Percentiles rank a stretch among this genome's conserved stretches.
Evolutionary conservation across 116 monocot species (phyloP).

Genomic region (Cymodocea nodosa): DNA sequence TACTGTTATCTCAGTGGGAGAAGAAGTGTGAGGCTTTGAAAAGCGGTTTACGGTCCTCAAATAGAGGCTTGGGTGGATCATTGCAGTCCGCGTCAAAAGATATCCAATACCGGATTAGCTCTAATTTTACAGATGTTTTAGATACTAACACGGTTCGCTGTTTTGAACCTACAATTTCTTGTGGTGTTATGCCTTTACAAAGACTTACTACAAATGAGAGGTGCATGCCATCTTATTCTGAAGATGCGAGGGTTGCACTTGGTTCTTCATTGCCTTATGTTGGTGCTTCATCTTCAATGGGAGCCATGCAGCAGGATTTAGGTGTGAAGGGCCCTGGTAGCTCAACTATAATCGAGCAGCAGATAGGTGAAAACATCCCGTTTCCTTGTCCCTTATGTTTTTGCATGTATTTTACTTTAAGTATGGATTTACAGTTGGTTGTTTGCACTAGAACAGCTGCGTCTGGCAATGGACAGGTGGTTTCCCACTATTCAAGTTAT

Average conservation of each 20-base stretch:
- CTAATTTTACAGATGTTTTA: constrained; percentile 43
- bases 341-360: too few relatives aligned
- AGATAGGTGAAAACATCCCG: neutral
- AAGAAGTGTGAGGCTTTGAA: constrained; percentile 46
- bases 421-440: neutral
- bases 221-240: constrained; percentile 14
- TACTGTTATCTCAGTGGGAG: constrained; percentile 63
- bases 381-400: neutral
- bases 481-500: neutral
- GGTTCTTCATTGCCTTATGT: constrained; percentile 5
- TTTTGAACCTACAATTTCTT: constrained; percentile 47
- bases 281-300: constrained; percentile 9
- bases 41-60: constrained; percentile 11
- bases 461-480: neutral
- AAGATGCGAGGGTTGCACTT: constrained; percentile 8
- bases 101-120: constrained; percentile 72
- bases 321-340: neutral
- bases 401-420: neutral
- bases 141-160: constrained; percentile 25
- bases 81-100: constrained; percentile 31
- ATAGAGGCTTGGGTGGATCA: constrained; percentile 19
- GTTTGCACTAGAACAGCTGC: neutral
- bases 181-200: constrained; percentile 98
- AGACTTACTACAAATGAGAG: constrained; percentile 80
- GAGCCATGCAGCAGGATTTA: neutral